Evolutionary conservation across 2,329 filamentous ascomycete species (phyloP).

Genomic region (Cordyceps farinosa): DNA sequence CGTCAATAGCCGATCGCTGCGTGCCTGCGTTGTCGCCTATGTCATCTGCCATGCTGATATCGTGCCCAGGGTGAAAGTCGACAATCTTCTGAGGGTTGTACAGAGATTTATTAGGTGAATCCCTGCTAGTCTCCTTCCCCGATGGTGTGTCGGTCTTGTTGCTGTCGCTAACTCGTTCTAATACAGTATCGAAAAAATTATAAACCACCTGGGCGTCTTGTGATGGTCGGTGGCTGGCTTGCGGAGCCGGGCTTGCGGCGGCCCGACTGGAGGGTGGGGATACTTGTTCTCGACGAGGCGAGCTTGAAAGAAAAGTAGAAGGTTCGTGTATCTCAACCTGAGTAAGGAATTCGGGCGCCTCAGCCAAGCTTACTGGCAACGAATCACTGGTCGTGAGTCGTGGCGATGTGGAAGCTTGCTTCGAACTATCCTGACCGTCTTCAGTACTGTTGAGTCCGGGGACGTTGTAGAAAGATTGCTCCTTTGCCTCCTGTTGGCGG

Average conservation of each 20-base stretch:
- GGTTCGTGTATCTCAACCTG: slow-evolving; percentile 1
- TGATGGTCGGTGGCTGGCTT: slow-evolving; percentile 11
- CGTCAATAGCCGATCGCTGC: slow-evolving; percentile 16
- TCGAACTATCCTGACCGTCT: background rate
- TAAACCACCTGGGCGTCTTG: slow-evolving; percentile 30
- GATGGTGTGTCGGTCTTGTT: slow-evolving; percentile 15
- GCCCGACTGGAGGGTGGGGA: background rate
- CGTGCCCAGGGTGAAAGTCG: background rate
- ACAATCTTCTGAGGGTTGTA: background rate
- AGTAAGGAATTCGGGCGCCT: background rate
- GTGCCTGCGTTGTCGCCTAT: background rate
- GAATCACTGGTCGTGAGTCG: background rate
- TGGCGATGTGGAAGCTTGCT: background rate
- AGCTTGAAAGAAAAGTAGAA: background rate
- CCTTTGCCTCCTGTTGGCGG: background rate
- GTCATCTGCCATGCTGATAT: background rate
- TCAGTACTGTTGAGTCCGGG: background rate
- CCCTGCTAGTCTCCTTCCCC: background rate
- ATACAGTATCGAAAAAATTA: slow-evolving; percentile 20
- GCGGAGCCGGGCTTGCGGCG: background rate
- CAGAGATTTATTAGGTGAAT: background rate
- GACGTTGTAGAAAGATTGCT: background rate
- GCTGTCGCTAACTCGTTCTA: slow-evolving; percentile 20
- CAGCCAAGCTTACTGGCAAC: background rate
- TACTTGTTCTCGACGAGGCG: background rate